These are phyloP conservation scores for Steccherinum ochraceum DNA, from an alignment of 768 basidiomycete species.

Conservation along the genomic window DNA sequence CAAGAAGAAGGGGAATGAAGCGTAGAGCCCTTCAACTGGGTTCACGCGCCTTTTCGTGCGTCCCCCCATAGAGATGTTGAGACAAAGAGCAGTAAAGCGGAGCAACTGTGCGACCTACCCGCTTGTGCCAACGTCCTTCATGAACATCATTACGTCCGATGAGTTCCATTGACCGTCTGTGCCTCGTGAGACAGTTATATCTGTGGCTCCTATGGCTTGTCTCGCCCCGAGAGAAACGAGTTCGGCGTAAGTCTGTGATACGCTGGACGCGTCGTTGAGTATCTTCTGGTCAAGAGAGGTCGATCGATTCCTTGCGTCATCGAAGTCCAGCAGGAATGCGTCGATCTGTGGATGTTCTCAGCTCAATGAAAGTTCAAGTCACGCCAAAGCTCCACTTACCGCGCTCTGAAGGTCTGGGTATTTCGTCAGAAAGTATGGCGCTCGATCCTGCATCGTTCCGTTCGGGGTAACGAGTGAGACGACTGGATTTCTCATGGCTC, in stretches of 20 bases:
- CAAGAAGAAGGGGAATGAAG: slow-evolving; percentile 23
- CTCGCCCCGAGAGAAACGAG: slow-evolving; percentile 20
- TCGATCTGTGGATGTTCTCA: slow-evolving; percentile 11
- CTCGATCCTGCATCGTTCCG: slow-evolving; percentile 9
- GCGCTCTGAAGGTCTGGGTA: slow-evolving; percentile 1
- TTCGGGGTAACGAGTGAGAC: slow-evolving; percentile 14
- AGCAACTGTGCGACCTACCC: neutral
- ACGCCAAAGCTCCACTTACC: slow-evolving; percentile 5
- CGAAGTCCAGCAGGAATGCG: slow-evolving; percentile 14
- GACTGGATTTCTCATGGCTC: slow-evolving; percentile 20
- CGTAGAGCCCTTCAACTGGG: slow-evolving; percentile 27
- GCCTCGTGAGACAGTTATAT: slow-evolving; percentile 19
- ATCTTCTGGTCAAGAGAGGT: slow-evolving; percentile 18
- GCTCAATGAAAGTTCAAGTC: no score
- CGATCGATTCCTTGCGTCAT: slow-evolving; percentile 11
- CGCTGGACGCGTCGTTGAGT: slow-evolving; percentile 11
- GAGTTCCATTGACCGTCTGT: slow-evolving; percentile 12
- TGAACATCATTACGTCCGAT: slow-evolving; percentile 20
- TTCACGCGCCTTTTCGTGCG: slow-evolving; percentile 24
- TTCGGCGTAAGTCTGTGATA: slow-evolving; percentile 17
- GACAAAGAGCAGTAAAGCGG: neutral
- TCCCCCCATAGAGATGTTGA: no score
- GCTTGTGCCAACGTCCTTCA: slow-evolving; percentile 12
- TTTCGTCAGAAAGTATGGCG: slow-evolving; percentile 14
- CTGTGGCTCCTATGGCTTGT: slow-evolving; percentile 19